phyloP scores from a whole-genome alignment of 164 flowering plant species.

The Amborella trichopoda region DNA sequence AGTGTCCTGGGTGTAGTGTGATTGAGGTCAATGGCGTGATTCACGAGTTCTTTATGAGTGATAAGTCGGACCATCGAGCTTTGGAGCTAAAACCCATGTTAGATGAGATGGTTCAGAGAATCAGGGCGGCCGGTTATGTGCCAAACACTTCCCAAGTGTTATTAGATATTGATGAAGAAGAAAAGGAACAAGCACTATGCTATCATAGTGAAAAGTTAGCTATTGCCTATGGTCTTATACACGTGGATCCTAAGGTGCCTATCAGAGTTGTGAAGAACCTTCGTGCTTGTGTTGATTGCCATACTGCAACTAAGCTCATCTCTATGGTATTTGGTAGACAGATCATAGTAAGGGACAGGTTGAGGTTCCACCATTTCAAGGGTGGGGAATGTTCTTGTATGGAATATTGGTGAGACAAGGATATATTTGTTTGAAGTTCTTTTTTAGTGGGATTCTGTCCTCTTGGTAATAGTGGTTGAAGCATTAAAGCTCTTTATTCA shows the following conservation, averaged over 20 bases:
- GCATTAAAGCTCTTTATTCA: too few relatives aligned
- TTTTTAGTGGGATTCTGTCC: too few relatives aligned
- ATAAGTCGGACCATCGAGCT: not conserved
- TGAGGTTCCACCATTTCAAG: conserved; percentile 6
- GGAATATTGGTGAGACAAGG: conserved; percentile 6
- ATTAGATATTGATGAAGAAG: conserved; percentile 4
- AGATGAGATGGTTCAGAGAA: conserved; percentile 2
- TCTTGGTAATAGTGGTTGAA: too few relatives aligned
- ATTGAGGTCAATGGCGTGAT: conserved; percentile 6
- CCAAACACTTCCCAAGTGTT: conserved; percentile 4
- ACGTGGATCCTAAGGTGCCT: not conserved
- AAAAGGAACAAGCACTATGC: not conserved
- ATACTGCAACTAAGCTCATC: conserved; percentile 5
- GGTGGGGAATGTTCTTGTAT: too few relatives aligned
- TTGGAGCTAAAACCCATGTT: not conserved
- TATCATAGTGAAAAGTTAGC: conserved; percentile 9
- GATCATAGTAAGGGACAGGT: conserved; percentile 2
- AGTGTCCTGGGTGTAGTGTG: conserved; percentile 5
- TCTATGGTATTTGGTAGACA: conserved; percentile 5
- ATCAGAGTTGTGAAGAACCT: conserved; percentile 9
- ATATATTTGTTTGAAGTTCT: not conserved
- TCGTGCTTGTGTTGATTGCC: conserved; percentile 7
- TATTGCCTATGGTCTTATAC: conserved; percentile 6
- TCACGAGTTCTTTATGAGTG: conserved; percentile 2
- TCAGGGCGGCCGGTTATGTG: conserved; percentile 1